A percentile compares a stretch with the other conserved stretches of the same genome.
Conservation (phyloP, 2,329 filamentous ascomycete genomes). For the Orbilia quercus region DNA sequence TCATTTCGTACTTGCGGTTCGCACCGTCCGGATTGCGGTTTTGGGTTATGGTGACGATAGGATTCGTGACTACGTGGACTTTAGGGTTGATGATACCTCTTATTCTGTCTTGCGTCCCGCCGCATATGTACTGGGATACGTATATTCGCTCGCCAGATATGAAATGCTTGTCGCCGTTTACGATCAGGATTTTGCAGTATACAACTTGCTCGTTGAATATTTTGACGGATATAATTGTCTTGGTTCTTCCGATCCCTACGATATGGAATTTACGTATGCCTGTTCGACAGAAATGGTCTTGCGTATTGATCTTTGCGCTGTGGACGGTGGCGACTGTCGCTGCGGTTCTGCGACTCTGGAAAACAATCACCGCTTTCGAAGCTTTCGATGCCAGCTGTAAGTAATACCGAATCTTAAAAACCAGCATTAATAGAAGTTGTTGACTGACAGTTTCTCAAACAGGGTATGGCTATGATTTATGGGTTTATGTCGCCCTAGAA, state of each 20-base stretch:
- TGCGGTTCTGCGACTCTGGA: constrained; percentile 25
- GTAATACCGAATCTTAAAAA: background rate
- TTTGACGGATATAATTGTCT: constrained; percentile 31
- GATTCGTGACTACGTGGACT: constrained; percentile 33
- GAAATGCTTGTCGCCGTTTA: constrained; percentile 37
- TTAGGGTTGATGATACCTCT: constrained; percentile 30
- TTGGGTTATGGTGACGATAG: constrained; percentile 24
- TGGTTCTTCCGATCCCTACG: constrained; percentile 28
- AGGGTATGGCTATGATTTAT: constrained; percentile 46
- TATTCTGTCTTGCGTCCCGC: constrained; percentile 33
- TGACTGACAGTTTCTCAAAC: constrained; percentile 2
- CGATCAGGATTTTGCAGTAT: constrained; percentile 33
- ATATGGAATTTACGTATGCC: constrained; percentile 37
- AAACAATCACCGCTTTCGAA: constrained; percentile 25
- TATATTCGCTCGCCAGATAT: constrained; percentile 35
- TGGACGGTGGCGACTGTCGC: constrained; percentile 40
- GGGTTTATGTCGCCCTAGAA: constrained; percentile 39
- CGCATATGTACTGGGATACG: constrained; percentile 35
- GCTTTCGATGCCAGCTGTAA: constrained; percentile 44
- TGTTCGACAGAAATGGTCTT: constrained; percentile 37
- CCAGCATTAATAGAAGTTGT: background rate
- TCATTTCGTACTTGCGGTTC: constrained; percentile 38
- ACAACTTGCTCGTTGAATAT: constrained; percentile 27
- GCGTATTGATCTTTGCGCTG: constrained; percentile 32
- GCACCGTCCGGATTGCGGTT: constrained; percentile 30